Conservation (phyloP, 345 rosid genomes). For the Capsella bursapastoris region DNA sequence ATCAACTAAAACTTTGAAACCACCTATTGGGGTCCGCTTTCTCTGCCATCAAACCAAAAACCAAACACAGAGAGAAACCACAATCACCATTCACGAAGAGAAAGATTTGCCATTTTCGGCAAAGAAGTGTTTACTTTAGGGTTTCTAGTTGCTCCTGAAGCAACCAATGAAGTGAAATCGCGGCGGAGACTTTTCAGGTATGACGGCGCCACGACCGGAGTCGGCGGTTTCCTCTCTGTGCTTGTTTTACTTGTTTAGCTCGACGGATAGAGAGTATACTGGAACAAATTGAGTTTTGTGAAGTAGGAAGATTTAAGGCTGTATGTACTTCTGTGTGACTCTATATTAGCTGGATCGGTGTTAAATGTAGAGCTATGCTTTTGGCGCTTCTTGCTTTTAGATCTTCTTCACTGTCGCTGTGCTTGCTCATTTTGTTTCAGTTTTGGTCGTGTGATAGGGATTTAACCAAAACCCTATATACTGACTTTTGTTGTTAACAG, state of each 20-base stretch:
- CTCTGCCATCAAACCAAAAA: slow-evolving; percentile 13
- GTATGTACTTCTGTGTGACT: slow-evolving; percentile 4
- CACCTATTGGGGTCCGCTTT: slow-evolving; percentile 49
- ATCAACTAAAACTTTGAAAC: slow-evolving; percentile 52
- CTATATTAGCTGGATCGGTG: slow-evolving; percentile 22
- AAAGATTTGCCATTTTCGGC: slow-evolving; percentile 35
- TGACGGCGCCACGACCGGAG: slow-evolving; percentile 5
- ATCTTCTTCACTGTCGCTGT: slow-evolving; percentile 23
- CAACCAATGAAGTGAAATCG: neutral
- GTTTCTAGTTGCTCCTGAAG: slow-evolving; percentile 28
- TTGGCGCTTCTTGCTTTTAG: slow-evolving; percentile 1
- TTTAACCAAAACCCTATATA: neutral
- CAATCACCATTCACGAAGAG: neutral
- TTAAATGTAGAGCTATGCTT: slow-evolving; percentile 7
- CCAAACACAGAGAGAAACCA: slow-evolving; percentile 12
- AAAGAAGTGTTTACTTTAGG: slow-evolving; percentile 30
- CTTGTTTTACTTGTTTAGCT: slow-evolving; percentile 13
- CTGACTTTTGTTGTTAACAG: slow-evolving; percentile 22
- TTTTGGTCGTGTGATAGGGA: neutral
- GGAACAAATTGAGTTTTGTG: neutral
- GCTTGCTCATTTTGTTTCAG: neutral
- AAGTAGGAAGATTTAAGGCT: neutral
- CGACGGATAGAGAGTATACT: neutral
- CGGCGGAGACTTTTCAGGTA: slow-evolving; percentile 40
- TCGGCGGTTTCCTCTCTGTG: slow-evolving; percentile 22